Conservation (phyloP, 139 green algal species). For the Chlamydomonas incerta region DNA sequence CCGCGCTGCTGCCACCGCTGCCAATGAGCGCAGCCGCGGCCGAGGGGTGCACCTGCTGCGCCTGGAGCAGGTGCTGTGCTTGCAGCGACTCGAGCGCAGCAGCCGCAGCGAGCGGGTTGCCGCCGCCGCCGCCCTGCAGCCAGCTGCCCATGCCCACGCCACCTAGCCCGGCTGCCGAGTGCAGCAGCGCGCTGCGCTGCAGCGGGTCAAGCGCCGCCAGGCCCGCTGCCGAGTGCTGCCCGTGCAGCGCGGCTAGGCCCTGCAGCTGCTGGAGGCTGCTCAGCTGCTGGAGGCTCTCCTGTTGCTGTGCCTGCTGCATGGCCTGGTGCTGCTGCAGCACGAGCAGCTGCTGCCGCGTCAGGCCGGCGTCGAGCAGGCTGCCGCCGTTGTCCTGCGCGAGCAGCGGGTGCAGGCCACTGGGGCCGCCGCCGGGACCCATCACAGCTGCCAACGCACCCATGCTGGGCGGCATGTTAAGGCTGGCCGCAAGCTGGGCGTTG, state of each 20-base stretch:
- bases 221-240: not conserved
- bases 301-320: not conserved
- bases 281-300: conserved; percentile 18
- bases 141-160: not conserved
- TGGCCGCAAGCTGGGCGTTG: not conserved
- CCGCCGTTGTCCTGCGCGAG: not conserved
- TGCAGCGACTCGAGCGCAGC: not conserved
- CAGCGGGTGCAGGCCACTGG: conserved; percentile 13
- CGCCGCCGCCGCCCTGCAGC: not conserved
- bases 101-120: no score
- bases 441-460: conserved; percentile 23
- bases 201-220: conserved; percentile 4
- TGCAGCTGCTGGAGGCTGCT: not conserved
- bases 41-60: not conserved
- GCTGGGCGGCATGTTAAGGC: conserved; percentile 3
- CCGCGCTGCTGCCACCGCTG: not conserved
- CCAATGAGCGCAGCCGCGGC: not conserved
- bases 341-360: conserved; percentile 13
- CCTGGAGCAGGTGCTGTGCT: not conserved
- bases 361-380: not conserved
- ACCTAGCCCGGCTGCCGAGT: conserved; percentile 11
- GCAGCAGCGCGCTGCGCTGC: conserved; percentile 14
- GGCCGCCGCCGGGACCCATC: conserved; percentile 13
- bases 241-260: not conserved
- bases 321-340: conserved; percentile 11